Conservation (phyloP, 257 asterid genomes). For the Handroanthus guayacan region DNA sequence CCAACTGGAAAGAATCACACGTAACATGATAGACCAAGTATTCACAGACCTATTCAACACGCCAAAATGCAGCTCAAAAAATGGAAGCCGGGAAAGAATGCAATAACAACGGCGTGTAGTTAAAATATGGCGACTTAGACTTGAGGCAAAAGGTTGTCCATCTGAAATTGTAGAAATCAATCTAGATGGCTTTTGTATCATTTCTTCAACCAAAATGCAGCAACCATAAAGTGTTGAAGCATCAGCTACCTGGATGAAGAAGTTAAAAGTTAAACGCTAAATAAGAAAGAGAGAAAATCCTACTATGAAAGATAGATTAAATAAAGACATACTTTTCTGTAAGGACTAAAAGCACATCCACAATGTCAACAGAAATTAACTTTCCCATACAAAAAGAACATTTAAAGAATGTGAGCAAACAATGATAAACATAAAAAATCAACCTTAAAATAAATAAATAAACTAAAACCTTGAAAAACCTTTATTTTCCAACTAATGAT, state of each 20-base stretch:
- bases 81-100: constrained; percentile 95
- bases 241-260: constrained; percentile 84
- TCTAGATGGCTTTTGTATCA: constrained; percentile 88
- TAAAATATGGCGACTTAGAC: constrained; percentile 76
- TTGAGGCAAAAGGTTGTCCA: constrained; percentile 57
- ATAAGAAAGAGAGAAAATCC: neutral
- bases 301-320: constrained; percentile 13
- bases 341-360: constrained; percentile 17
- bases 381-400: neutral
- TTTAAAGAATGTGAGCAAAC: neutral
- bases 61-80: constrained; percentile 93
- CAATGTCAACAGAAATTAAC: constrained; percentile 7
- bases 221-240: constrained; percentile 96
- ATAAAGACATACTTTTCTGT: neutral
- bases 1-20: constrained; percentile 27
- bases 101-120: constrained; percentile 98
- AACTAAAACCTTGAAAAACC: neutral
- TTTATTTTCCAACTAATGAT: neutral
- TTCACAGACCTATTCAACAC: constrained; percentile 78
- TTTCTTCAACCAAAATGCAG: constrained; percentile 96
- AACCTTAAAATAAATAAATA: too few species aligned
- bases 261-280: constrained; percentile 28
- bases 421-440: neutral
- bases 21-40: constrained; percentile 12
- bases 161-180: constrained; percentile 86